Base-by-base conservation (phyloP, 495 filamentous ascomycete genomes). In the Lentithecium fluviatile region DNA sequence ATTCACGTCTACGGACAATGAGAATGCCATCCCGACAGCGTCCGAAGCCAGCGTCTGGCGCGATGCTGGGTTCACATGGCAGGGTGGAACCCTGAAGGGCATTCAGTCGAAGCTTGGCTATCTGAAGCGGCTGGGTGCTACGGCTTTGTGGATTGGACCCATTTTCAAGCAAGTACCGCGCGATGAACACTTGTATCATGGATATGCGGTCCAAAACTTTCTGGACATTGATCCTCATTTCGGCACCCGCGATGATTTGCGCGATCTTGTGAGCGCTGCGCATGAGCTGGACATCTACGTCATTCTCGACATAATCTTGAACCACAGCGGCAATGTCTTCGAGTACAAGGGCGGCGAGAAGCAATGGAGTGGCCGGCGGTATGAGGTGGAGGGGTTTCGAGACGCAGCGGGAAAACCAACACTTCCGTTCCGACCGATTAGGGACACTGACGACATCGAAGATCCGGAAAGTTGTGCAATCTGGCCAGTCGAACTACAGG, bases 111-210 rank as follows among this genome's bases (percentile, higher is more conserved):
- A 70, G 52, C 42, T 70, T 17, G 67, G 67, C 0, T 70, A 70
- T 26, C 37, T 70, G 24, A 64, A 64, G 26, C 64, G 67, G 5
- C 56, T 70, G 6, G 67, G 67, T 4, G 46, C 62, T 6, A 59
- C 56, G 46, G 57, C 60, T 7, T 29, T 70, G 15, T 70, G 67
- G 67, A 29, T 70, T 19, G 67, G 67, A 0, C 67, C 67, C 21
- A 57, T 70, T 3, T 70, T 70, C 52, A 70, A 70, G 52, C 67
- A 70, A 45, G 65, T 68, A 2, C 55, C 65, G n/a, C 52, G 24
- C 11, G 50, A 68, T 25, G 37, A 51, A 2, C n/a, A 34, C 19
- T 47, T 49, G 4, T 70, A 70, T 52, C 67, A 70, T 45, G 67
- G 67, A 1, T 70, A 70, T 46, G 67, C 57, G 3, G 60, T 70